phyloP scores from a whole-genome alignment of 768 basidiomycete genomes.

The Tylopilus sp. region DNA sequence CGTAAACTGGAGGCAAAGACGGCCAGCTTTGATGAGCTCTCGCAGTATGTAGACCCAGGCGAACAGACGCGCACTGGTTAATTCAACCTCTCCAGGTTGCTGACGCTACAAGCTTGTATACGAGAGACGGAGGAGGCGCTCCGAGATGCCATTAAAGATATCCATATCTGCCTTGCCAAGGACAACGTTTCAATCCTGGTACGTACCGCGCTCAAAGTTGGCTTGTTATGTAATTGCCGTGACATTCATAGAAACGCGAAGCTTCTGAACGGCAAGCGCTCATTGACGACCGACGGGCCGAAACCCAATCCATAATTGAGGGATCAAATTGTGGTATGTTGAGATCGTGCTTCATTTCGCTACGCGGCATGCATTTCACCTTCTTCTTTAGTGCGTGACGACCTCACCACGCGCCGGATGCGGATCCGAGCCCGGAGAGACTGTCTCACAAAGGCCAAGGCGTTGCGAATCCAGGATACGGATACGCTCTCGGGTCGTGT shows the following conservation, averaged over 20 bases:
- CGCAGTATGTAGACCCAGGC: constrained; percentile 50
- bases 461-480: constrained; percentile 35
- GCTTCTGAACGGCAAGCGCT: constrained; percentile 60
- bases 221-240: constrained; percentile 25
- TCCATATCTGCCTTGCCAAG: constrained; percentile 44
- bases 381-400: constrained; percentile 37
- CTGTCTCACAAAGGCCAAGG: constrained; percentile 42
- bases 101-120: constrained; percentile 50
- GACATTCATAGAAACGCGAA: constrained; percentile 55
- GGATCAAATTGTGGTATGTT: constrained; percentile 46
- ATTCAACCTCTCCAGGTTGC: constrained; percentile 39
- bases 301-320: constrained; percentile 41
- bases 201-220: constrained; percentile 10
- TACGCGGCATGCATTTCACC: constrained; percentile 10
- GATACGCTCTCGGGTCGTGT: constrained; percentile 25
- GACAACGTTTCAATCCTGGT: constrained; percentile 43
- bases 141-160: constrained; percentile 43
- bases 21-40: constrained; percentile 64
- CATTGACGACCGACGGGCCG: constrained; percentile 47
- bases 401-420: constrained; percentile 42
- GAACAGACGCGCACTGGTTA: not conserved
- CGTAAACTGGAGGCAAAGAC: constrained; percentile 39
- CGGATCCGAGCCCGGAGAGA: constrained; percentile 46
- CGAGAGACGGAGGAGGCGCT: constrained; percentile 49
- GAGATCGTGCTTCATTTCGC: constrained; percentile 20